Base-by-base conservation (phyloP, 2,329 filamentous ascomycete genomes). In the Trichoderma sp. region DNA sequence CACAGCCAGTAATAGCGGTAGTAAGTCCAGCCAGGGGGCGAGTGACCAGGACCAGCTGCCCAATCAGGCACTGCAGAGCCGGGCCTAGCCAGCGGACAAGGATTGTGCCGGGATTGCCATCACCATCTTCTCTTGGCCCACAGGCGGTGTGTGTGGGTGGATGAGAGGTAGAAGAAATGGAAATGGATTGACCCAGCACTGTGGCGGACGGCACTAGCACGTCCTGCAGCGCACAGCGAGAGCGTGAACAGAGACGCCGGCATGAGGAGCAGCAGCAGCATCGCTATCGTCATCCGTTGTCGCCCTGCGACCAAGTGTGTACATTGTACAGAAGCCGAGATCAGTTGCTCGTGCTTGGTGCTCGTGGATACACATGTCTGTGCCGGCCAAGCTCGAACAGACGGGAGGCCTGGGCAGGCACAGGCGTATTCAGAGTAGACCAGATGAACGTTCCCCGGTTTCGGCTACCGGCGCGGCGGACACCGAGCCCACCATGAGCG, bases 51-150 rank as follows among this genome's bases (percentile, higher is more conserved):
- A 79, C 75, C 76, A 79, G 75, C 77, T 83, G 80, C 83, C 85
- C 82, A 86, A 87, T 84, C 74, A 77, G 81, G 83, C 77, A 83
- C 78, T 77, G 74, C 76, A 80, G 73, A 76, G 74, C 84, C 82
- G 83, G 81, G 77, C 74, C 83, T 83, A 85, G 78, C 76, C 79
- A 79, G 76, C 77, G 75, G 79, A 75, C 77, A 77, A 81, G 79
- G 77, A 77, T 77, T 77, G 71, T 73, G 74, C 79, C 77, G 77
- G 79, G 76, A 77, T 78, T 78, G 74, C 74, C 73, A 73, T 75
- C 73, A 74, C 73, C 72, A 70, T 49, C 68, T 59, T 68, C 74
- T 76, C 74, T 75, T 75, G 75, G 75, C 73, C 74, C 77, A 75
- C 73, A 76, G 73, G 77, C 77, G 78, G 77, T 78, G 77, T 77